phyloP scores from a whole-genome alignment of 2,329 filamentous ascomycete genomes.

The Arachnomyces sp. region DNA sequence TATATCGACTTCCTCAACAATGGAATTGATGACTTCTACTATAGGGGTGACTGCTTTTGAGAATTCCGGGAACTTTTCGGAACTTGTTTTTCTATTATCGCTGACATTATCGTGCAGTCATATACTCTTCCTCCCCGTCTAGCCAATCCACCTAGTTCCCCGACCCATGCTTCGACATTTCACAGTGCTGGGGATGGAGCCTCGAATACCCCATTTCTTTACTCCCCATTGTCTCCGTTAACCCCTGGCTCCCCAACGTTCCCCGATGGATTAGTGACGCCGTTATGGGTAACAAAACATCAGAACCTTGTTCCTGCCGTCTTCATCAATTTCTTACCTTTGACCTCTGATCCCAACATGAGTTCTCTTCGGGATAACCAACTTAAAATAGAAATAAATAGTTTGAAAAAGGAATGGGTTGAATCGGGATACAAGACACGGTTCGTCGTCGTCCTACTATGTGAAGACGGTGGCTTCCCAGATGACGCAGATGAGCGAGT shows the following conservation, averaged over 20 bases:
- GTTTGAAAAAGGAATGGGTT: conserved; percentile 59
- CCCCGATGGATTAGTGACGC: conserved; percentile 79
- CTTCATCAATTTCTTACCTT: conserved; percentile 71
- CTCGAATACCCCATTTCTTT: conserved; percentile 52
- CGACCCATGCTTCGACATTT: conserved; percentile 44
- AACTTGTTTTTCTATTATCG: neutral
- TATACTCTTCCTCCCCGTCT: conserved; percentile 56
- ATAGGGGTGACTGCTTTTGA: neutral
- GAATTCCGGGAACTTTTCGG: neutral
- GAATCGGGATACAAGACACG: conserved; percentile 62
- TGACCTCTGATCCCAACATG: conserved; percentile 65
- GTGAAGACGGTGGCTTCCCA: conserved; percentile 59
- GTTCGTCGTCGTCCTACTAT: conserved; percentile 69
- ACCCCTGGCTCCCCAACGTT: conserved; percentile 76
- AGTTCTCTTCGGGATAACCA: conserved; percentile 77
- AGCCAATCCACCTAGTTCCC: conserved; percentile 50
- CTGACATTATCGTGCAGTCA: conserved; percentile 23
- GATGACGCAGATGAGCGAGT: conserved; percentile 67
- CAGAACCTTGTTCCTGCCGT: conserved; percentile 75
- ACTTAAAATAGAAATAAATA: conserved; percentile 78
- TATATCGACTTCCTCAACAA: conserved; percentile 6
- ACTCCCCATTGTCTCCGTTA: conserved; percentile 86
- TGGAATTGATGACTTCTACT: neutral
- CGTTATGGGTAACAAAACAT: conserved; percentile 81
- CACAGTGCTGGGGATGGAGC: conserved; percentile 38